Percentiles rank a stretch among this genome's conserved stretches.
These are phyloP conservation scores for Sarocladium oryzae DNA, from an alignment of 2,329 filamentous ascomycete species.

Conservation along the genomic window DNA sequence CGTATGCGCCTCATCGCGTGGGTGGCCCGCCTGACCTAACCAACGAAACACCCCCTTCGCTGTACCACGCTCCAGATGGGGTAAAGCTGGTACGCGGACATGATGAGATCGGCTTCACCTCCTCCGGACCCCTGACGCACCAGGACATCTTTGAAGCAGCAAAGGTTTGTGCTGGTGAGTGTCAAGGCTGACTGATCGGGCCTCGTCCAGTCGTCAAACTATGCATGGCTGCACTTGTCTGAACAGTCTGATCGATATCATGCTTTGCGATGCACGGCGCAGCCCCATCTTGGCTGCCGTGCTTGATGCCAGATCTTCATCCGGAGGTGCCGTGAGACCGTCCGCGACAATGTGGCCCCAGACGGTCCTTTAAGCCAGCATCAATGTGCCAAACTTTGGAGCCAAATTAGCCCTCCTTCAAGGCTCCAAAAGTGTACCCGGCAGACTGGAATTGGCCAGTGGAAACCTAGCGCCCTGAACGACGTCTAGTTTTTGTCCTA, in stretches of 20 bases:
- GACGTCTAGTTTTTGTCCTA: background rate
- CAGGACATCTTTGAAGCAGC: background rate
- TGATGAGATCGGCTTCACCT: conserved; percentile 3
- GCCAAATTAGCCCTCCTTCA: background rate
- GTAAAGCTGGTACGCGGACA: background rate
- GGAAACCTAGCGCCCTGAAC: background rate
- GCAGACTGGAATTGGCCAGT: conserved; percentile 2
- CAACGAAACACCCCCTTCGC: conserved; percentile 9
- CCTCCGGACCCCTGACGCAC: conserved; percentile 4
- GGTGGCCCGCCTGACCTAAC: conserved; percentile 1
- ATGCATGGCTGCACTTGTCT: background rate
- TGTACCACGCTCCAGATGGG: conserved; percentile 4
- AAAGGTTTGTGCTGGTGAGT: background rate
- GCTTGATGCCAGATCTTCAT: no score
- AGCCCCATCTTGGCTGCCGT: no score
- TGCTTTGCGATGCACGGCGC: background rate
- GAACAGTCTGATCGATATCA: background rate
- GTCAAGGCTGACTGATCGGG: background rate
- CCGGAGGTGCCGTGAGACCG: no score
- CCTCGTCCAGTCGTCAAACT: background rate
- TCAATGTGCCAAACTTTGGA: background rate
- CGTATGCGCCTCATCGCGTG: conserved; percentile 8
- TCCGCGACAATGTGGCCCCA: background rate
- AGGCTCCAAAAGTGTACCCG: background rate
- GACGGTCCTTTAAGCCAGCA: background rate